Evolutionary conservation across 2,329 filamentous ascomycete genomes (phyloP).

Genomic region (Aspergillus sp.): DNA sequence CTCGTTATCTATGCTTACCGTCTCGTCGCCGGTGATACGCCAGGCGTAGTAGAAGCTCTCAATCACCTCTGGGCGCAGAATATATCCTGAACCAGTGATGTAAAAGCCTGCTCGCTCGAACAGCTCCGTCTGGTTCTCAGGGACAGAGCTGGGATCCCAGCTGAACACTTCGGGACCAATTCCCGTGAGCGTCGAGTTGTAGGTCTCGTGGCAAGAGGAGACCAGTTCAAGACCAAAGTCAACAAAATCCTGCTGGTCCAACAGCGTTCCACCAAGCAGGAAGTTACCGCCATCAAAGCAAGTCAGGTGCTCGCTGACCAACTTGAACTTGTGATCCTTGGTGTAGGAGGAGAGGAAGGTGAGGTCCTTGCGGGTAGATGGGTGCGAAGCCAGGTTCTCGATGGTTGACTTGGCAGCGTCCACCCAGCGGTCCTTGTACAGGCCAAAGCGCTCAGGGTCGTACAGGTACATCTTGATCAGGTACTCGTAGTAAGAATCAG

Average conservation of each 20-base stretch:
- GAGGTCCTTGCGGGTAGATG: constrained; percentile 64
- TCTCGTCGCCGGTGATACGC: constrained; percentile 70
- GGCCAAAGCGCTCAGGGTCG: constrained; percentile 61
- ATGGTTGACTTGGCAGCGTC: constrained; percentile 75
- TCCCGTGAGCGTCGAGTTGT: constrained; percentile 64
- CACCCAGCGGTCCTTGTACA: constrained; percentile 74
- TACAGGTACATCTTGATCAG: constrained; percentile 90
- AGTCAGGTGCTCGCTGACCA: constrained; percentile 56
- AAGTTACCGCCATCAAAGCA: constrained; percentile 87
- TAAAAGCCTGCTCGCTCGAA: constrained; percentile 71
- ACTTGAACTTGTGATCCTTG: constrained; percentile 31
- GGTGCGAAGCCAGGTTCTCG: constrained; percentile 67
- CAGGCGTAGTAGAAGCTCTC: constrained; percentile 88
- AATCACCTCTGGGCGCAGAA: constrained; percentile 76
- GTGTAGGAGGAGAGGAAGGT: constrained; percentile 58
- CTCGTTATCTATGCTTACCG: constrained; percentile 31
- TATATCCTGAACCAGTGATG: constrained; percentile 61
- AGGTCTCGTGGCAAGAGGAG: constrained; percentile 72
- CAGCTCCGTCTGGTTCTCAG: constrained; percentile 55
- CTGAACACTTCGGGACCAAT: constrained; percentile 75
- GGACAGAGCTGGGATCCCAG: constrained; percentile 57
- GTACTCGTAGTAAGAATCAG: constrained; percentile 85
- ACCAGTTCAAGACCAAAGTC: constrained; percentile 73
- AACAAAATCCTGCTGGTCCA: constrained; percentile 65
- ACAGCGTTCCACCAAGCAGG: constrained; percentile 73